phyloP scores from a whole-genome alignment of 2,329 filamentous ascomycete species.

The Acrocalymma vagum region DNA sequence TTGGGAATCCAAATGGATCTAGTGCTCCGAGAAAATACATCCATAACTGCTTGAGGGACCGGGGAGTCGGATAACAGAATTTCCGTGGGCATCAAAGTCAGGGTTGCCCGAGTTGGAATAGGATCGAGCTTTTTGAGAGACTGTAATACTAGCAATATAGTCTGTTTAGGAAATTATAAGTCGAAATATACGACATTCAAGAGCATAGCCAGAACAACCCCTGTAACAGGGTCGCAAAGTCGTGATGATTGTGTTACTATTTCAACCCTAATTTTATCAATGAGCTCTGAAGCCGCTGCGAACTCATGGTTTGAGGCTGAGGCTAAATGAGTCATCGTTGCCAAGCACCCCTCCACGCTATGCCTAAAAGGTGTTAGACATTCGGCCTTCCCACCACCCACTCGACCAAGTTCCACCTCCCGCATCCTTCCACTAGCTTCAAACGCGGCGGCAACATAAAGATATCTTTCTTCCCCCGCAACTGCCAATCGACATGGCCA shows the following conservation, averaged over 20 bases:
- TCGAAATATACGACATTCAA: conserved; percentile 9
- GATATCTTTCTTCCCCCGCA: conserved; percentile 8
- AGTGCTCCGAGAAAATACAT: conserved; percentile 11
- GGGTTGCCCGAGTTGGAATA: conserved; percentile 13
- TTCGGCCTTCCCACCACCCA: too few species aligned
- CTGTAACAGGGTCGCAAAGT: conserved; percentile 8
- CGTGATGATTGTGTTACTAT: conserved; percentile 10
- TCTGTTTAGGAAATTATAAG: conserved; percentile 9
- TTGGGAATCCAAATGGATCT: conserved; percentile 9
- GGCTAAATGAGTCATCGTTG: too few species aligned
- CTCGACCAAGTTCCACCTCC: too few species aligned
- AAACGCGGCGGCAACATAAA: conserved; percentile 10
- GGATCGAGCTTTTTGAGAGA: conserved; percentile 11
- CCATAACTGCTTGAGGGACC: conserved; percentile 11
- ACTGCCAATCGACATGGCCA: conserved; percentile 10
- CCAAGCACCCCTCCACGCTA: too few species aligned
- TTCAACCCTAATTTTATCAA: conserved; percentile 11
- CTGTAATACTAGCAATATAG: conserved; percentile 2
- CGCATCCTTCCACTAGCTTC: conserved; percentile 10
- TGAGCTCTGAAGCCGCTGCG: conserved; percentile 7
- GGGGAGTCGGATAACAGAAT: conserved; percentile 11
- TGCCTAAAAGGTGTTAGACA: too few species aligned
- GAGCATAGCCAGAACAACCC: conserved; percentile 10
- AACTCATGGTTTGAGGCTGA: conserved; percentile 3
- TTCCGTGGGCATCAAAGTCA: conserved; percentile 15